These are phyloP conservation scores for Curvularia verruculosa DNA, from an alignment of 2,329 filamentous ascomycete species.

Conservation along the genomic window DNA sequence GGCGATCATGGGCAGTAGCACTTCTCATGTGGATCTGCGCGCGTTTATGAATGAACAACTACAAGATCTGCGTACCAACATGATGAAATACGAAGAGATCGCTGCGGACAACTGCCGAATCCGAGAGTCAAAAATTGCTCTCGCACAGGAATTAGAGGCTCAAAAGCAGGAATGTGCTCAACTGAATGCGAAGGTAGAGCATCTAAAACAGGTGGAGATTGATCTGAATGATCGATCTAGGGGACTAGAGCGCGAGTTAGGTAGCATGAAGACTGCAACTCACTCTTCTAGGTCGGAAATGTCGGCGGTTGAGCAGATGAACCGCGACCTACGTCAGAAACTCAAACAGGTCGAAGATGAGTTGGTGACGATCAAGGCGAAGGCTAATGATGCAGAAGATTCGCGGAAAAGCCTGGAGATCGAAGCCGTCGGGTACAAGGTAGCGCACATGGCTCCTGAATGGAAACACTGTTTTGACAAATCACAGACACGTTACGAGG, in stretches of 20 bases:
- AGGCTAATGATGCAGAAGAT: constrained; percentile 11
- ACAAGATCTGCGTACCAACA: constrained; percentile 20
- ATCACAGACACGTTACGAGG: neutral
- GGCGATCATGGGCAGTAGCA: constrained; percentile 1
- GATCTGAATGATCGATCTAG: constrained; percentile 15
- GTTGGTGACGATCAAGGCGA: constrained; percentile 9
- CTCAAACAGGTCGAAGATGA: constrained; percentile 21
- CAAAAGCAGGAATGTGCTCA: constrained; percentile 20
- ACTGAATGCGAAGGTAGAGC: constrained; percentile 19
- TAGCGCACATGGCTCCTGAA: neutral
- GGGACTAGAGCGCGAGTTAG: constrained; percentile 25
- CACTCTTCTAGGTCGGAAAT: constrained; percentile 1
- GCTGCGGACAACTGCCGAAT: constrained; percentile 21
- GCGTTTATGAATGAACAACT: constrained; percentile 24
- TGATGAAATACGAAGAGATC: constrained; percentile 30
- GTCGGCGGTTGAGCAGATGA: constrained; percentile 14
- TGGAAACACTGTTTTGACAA: neutral
- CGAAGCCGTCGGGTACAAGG: constrained; percentile 9
- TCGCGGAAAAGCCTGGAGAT: constrained; percentile 11
- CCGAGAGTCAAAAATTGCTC: constrained; percentile 19
- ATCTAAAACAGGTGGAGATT: constrained; percentile 17
- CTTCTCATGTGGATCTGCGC: constrained; percentile 15
- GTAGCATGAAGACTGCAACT: constrained; percentile 12
- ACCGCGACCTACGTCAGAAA: constrained; percentile 17
- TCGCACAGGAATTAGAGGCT: constrained; percentile 24